Evolutionary conservation across 495 filamentous ascomycete species (phyloP), one percentile per base, ranked within the genome.

Genomic region (Podospora anserina): DNA sequence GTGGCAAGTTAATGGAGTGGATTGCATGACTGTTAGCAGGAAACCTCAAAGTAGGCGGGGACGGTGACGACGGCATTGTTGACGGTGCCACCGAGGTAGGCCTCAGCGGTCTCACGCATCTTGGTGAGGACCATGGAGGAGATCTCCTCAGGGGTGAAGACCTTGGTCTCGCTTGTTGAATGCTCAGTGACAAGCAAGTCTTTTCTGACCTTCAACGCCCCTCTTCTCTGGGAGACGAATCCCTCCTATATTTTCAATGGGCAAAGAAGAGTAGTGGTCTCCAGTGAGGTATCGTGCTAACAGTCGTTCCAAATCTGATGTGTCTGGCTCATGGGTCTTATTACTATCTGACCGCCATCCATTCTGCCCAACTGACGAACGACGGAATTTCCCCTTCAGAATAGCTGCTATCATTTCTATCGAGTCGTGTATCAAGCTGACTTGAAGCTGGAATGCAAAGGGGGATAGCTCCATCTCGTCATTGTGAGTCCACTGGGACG

Each of bases 81-180:
- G 77, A 99, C 93, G 74, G 90, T 94, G 85, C 93, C 93, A 77
- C 94, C 95, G 64, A 99, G 93, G 83, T 99, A 97, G 39, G 39
- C 39, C 39, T 49, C 39, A 49, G 95, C 95, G 75, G 95, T 93
- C 82, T 99, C 95, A 78, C 92, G 91, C 95, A 99, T 99, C 93
- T 98, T 97, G 84, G 89, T 92, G 69, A 98, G 86, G 75, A 97
- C 88, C 94, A 98, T 98, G 74, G 94, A 93, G 68, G 92, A 96
- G 81, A 98, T 93, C 80, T 98, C 94, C 85, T 98, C 94, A 69
- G 94, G 94, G 49, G 92, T 93, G 87, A 98, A 98, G 64, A 86
- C 88, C 88, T 96, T 97, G 71, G 83, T 88, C 84, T 97, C 90
- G 72, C 88, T 89, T 83, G 23, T 96, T 90, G 85, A 94, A 94